Evolutionary conservation across 148 eudicot genomes (phyloP), one percentile per base, ranked within the genome.

Genomic region (Tetragonia tetragonoides): DNA sequence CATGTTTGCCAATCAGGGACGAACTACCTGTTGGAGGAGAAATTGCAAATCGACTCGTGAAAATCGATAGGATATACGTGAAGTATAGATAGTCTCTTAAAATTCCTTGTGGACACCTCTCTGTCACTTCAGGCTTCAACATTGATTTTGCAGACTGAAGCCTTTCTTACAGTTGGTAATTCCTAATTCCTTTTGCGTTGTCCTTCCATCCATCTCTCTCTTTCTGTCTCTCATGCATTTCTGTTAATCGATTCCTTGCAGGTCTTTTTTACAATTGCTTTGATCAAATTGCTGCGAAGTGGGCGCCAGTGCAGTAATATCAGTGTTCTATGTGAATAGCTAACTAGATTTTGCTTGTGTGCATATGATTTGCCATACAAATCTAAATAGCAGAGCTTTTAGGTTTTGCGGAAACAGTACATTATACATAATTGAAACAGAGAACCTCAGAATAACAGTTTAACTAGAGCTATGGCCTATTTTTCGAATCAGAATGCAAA

Each of bases 1-100:
- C 49, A 47, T 66, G 9, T 41, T 61, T 72, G 42, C 59, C 40
- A 65, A 62, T 66, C 89, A 90, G 92, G 92, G 82, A 24, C 81
- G 68, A 51, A 81, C 79, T n/a, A 86, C 88, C 24, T 90, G 90
- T 81, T 83, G 88, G 87, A 76, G 86, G 40, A 72, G 87, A 82
- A 79, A 83, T 73, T 73, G 83, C 70, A 88, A 79, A 77, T 78
- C 87, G 15, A 44, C 75, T 23, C 49, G 77, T 11, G 62, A 80
- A 77, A 79, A 79, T 66, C 82, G 78, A 82, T 76, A 64, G 72
- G 67, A 72, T n/a, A 37, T 40, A n/a, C 24, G 44, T 47, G 70
- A 47, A 41, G 18, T 57, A 23, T 9, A 54, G 18, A 57, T 53
- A 56, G 62, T 60, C 24, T 34, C 44, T n/a, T 63, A 56, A 72